Evolutionary conservation across 1,284 basidiomycete species (phyloP).

Genomic region (Rhodotorula sp.): DNA sequence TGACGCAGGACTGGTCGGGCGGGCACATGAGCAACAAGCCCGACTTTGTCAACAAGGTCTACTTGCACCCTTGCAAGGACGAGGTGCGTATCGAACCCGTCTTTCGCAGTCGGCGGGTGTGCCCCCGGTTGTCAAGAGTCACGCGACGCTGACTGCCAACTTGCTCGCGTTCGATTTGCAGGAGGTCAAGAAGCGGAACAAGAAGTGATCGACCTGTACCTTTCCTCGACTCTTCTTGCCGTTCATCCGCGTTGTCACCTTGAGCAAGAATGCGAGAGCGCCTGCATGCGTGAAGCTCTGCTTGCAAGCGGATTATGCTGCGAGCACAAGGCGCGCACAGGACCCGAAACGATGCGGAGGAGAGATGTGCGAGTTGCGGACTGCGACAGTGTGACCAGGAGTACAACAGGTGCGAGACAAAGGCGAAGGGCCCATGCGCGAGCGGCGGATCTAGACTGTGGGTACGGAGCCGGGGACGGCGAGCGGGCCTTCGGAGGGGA

Average conservation of each 20-base stretch:
- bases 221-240: too few relatives aligned
- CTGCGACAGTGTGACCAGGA: neutral
- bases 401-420: neutral
- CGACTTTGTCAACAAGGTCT: slow-evolving; percentile 76
- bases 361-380: neutral
- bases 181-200: slow-evolving; percentile 39
- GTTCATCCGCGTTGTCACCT: too few relatives aligned
- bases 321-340: too few relatives aligned
- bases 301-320: too few relatives aligned
- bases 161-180: neutral
- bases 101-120: too few relatives aligned
- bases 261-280: neutral
- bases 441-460: slow-evolving; percentile 13
- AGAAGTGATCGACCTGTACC: slow-evolving; percentile 18
- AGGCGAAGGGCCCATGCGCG: too few relatives aligned
- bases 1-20: slow-evolving; percentile 57
- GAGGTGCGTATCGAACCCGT: slow-evolving; percentile 11
- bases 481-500: slow-evolving; percentile 34
- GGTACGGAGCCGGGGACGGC: slow-evolving; percentile 28
- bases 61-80: slow-evolving; percentile 83
- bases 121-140: too few relatives aligned
- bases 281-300: neutral
- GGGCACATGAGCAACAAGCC: slow-evolving; percentile 84
- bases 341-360: too few relatives aligned
- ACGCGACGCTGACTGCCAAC: neutral